Base-by-base conservation (phyloP, 371 early-diverging fungal genomes). In the Mortierella sp. region DNA sequence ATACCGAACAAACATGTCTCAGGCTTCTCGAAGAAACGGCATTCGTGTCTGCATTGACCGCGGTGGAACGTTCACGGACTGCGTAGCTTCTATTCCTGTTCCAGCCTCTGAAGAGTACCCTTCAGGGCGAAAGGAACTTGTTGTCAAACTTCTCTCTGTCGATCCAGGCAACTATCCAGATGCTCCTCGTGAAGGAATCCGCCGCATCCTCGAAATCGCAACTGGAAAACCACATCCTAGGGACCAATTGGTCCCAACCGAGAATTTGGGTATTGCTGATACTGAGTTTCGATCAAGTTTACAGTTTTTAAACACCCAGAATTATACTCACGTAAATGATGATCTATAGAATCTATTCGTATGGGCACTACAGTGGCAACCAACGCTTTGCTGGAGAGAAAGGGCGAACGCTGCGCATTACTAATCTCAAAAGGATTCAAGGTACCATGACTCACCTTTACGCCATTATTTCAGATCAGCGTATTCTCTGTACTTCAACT, bases 331-430 rank as follows among this genome's bases (percentile, higher is more conserved):
- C 47, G n/a, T n/a, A 28, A 26, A 29, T 35, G 9, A 23, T 23
- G 31, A 29, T 45, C 26, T 45, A 6, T 84, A 91, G 93, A 93
- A 60, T 89, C 93, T 53, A 93, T 98, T 32, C 92, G 97, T 34
- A 97, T 97, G 96, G 97, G 97, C 35, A 98, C 97, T 0, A 99
- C 98, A 0, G 98, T 99, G 1, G 99, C 99, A 0, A 99, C 99
- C 13, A 99, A 99, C 70, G 97, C 98, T 9, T 83, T 96, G 8
- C 81, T 96, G 64, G 96, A 96, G 82, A 85, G 95, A 58, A 94
- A 96, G 68, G 99, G 99, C 2, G 96, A 96, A 83, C 88, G 86
- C 26, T 90, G 92, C 79, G 96, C 94, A 10, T 84, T 98, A 57
- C 70, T 99, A 23, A 96, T 95, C 57, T 97, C 98, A 0, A 93